Percentiles rank a stretch among this genome's conserved stretches.
Conservation (phyloP, 164 flowering plant genomes). For the Cinnamomum micranthum region DNA sequence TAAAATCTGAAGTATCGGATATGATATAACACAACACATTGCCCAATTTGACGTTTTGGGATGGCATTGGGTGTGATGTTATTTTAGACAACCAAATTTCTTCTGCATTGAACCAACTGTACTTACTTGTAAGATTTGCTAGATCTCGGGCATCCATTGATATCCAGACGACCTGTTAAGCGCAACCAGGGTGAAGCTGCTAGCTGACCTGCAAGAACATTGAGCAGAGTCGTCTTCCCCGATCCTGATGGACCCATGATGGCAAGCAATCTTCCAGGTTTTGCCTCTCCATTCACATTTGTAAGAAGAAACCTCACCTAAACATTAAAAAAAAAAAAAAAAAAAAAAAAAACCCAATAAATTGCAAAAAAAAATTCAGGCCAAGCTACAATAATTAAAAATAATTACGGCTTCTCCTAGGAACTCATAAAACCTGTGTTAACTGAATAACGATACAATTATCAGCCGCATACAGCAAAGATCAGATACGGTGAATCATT, state of each 20-base stretch:
- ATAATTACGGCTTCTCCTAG: neutral
- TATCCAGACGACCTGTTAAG: constrained; percentile 73
- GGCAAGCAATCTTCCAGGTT: constrained; percentile 86
- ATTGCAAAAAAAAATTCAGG: neutral
- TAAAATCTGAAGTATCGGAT: too few relatives aligned
- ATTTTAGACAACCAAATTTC: neutral
- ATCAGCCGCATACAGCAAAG: too few relatives aligned
- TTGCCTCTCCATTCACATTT: constrained; percentile 88
- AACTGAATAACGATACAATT: too few relatives aligned
- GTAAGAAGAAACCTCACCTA: constrained; percentile 78
- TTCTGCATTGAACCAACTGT: neutral
- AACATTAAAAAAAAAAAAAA: neutral
- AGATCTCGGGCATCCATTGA: constrained; percentile 60
- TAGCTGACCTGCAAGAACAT: constrained; percentile 88
- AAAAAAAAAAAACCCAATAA: neutral
- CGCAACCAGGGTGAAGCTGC: constrained; percentile 60
- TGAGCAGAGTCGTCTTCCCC: constrained; percentile 92
- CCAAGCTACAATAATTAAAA: too few relatives aligned
- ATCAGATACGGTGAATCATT: too few relatives aligned
- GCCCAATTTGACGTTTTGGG: too few relatives aligned
- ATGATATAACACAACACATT: too few relatives aligned
- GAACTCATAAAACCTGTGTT: neutral
- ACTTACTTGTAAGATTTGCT: constrained; percentile 55
- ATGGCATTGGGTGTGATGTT: neutral
- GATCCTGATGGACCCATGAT: constrained; percentile 99